Percentiles rank a stretch among this genome's conserved stretches.
Conservation (phyloP, 352 stramenopile genomes). For the Pythium dissimile region DNA sequence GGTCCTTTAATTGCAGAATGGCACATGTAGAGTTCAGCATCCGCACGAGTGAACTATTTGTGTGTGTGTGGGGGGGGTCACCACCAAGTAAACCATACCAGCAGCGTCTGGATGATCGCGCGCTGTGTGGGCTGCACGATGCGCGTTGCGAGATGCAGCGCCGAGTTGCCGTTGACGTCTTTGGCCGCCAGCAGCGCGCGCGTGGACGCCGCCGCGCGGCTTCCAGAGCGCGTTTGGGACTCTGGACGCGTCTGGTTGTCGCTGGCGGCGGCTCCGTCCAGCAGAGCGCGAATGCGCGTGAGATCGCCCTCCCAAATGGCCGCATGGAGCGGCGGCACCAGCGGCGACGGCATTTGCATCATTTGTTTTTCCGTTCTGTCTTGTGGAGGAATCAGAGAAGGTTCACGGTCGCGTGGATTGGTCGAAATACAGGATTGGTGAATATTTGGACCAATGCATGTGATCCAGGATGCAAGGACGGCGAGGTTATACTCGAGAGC, state of each 20-base stretch:
- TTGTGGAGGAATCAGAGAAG: neutral
- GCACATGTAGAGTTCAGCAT: neutral
- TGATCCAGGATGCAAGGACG: too few relatives aligned
- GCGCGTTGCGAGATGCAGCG: constrained; percentile 68
- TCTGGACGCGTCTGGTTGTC: neutral
- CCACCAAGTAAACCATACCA: too few relatives aligned
- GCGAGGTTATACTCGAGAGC: too few relatives aligned
- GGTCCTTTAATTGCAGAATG: constrained; percentile 20
- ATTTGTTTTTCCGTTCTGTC: too few relatives aligned
- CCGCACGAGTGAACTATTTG: too few relatives aligned
- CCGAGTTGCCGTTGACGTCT: constrained; percentile 63
- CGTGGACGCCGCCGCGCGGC: constrained; percentile 8
- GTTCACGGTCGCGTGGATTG: too few relatives aligned
- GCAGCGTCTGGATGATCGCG: constrained; percentile 51
- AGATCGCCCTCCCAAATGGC: constrained; percentile 69
- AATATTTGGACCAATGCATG: too few relatives aligned
- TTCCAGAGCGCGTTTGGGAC: neutral
- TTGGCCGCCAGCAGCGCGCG: constrained; percentile 48
- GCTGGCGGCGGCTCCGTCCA: constrained; percentile 10
- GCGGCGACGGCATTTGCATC: neutral
- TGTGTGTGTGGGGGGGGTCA: too few relatives aligned
- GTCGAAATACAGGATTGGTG: too few relatives aligned
- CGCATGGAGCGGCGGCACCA: constrained; percentile 44
- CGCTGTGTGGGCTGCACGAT: constrained; percentile 59
- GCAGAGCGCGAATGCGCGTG: constrained; percentile 26